Conservation (phyloP, 805 yeast genomes). For the Sugiyamaella americana region DNA sequence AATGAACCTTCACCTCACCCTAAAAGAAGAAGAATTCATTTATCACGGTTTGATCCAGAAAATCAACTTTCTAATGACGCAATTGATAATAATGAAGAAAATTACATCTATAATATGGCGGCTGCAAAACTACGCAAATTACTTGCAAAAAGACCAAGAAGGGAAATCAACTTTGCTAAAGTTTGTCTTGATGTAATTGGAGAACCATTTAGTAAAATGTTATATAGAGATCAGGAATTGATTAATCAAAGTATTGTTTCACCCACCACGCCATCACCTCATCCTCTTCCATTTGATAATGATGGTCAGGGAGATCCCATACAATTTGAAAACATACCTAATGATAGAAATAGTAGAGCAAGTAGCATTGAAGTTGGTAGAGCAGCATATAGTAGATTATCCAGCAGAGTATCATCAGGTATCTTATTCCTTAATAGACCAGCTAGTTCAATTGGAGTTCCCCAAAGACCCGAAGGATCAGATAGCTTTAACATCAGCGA, state of each 20-base stretch:
- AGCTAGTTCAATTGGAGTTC: neutral
- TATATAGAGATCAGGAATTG: neutral
- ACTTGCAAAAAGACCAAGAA: neutral
- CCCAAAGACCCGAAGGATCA: no score
- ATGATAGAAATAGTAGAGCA: neutral
- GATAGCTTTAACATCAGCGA: neutral
- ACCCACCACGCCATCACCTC: neutral
- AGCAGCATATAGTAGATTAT: conserved; percentile 4
- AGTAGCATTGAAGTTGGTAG: conserved; percentile 8
- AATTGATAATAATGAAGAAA: neutral
- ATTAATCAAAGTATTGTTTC: neutral
- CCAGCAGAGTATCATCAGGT: neutral
- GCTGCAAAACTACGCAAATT: neutral
- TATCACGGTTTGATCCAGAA: neutral
- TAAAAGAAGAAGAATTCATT: neutral
- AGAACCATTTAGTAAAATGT: neutral
- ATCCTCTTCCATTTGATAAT: neutral
- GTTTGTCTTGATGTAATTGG: neutral
- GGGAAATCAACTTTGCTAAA: neutral
- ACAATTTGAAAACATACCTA: neutral
- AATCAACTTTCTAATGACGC: neutral
- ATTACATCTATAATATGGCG: neutral
- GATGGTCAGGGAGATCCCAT: neutral
- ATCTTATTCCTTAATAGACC: neutral
- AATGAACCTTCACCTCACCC: no score